A percentile compares a stretch with the other conserved stretches of the same genome.
These are phyloP conservation scores for Pilatotrama ljubarskyi DNA, from an alignment of 768 basidiomycete genomes.

Conservation along the genomic window DNA sequence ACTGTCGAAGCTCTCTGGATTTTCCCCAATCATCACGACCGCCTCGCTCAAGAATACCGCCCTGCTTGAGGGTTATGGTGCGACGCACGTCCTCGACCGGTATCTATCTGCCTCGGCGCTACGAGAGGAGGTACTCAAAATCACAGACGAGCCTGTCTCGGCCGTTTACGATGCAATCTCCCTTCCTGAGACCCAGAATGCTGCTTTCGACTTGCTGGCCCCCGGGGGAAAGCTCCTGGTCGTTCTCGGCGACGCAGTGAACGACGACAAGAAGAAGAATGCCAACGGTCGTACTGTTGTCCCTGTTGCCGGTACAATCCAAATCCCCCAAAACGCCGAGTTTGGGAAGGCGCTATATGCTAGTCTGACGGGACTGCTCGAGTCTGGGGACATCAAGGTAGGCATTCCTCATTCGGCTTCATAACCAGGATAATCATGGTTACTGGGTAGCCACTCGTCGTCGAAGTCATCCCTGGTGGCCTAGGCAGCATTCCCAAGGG, in stretches of 20 bases:
- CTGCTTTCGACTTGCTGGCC: constrained; percentile 24
- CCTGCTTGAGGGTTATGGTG: constrained; percentile 22
- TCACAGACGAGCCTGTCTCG: constrained; percentile 23
- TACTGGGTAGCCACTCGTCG: constrained; percentile 21
- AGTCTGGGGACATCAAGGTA: constrained; percentile 26
- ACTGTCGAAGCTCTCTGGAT: constrained; percentile 29
- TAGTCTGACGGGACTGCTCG: constrained; percentile 19
- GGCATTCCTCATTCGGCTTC: background rate
- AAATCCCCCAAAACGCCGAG: constrained; percentile 7
- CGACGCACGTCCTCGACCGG: constrained; percentile 31
- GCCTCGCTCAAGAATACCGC: constrained; percentile 28
- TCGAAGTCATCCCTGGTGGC: constrained; percentile 27
- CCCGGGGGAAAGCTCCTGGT: constrained; percentile 23
- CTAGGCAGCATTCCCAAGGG: constrained; percentile 24
- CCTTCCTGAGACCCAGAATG: constrained; percentile 23
- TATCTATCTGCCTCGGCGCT: constrained; percentile 11
- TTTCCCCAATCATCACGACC: constrained; percentile 32
- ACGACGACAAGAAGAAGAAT: constrained; percentile 18
- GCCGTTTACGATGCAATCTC: constrained; percentile 25
- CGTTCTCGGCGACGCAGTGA: background rate
- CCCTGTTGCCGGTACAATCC: constrained; percentile 35
- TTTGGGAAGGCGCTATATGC: constrained; percentile 23
- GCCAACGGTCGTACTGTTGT: constrained; percentile 48
- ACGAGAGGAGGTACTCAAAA: constrained; percentile 9
- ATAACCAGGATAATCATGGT: background rate